phyloP scores from a whole-genome alignment of 1,139 yeast genomes.

The Geotrichum carabidarum region DNA sequence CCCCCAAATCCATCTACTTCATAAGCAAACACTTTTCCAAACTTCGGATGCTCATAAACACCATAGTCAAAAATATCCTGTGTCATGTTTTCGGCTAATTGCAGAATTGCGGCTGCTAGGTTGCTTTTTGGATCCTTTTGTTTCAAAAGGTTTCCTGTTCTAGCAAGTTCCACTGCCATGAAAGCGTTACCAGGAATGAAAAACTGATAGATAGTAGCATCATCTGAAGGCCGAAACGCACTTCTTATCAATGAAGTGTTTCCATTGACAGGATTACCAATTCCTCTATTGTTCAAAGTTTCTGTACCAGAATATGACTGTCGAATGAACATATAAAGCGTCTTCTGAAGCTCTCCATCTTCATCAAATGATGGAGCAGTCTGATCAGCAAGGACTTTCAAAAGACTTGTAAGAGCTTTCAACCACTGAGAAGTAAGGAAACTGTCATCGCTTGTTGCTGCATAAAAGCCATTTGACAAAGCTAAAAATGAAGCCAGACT shows the following conservation, averaged over 20 bases:
- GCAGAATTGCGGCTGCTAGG: conserved; percentile 33
- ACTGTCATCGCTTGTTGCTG: conserved; percentile 47
- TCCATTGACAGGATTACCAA: conserved; percentile 74
- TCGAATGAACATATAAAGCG: conserved; percentile 64
- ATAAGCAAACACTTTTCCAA: conserved; percentile 77
- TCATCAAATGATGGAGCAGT: conserved; percentile 57
- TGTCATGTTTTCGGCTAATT: conserved; percentile 44
- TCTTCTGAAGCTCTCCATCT: conserved; percentile 48
- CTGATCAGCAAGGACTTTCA: conserved; percentile 56
- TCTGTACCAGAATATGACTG: conserved; percentile 73
- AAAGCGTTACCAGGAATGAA: conserved; percentile 86
- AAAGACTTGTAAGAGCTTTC: conserved; percentile 50
- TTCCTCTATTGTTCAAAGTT: conserved; percentile 70
- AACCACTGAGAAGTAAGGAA: conserved; percentile 57
- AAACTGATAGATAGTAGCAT: conserved; percentile 73
- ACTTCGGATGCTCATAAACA: conserved; percentile 57
- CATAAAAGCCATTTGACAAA: conserved; percentile 63
- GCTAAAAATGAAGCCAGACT: conserved; percentile 79
- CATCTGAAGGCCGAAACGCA: conserved; percentile 88
- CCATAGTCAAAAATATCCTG: conserved; percentile 62
- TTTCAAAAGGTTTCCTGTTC: conserved; percentile 29
- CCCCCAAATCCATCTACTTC: conserved; percentile 90
- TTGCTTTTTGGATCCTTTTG: conserved; percentile 18
- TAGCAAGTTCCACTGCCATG: conserved; percentile 56
- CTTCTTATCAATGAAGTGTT: conserved; percentile 71